Evolutionary conservation across 164 flowering plant species (phyloP).

Genomic region (Houttuynia cordata): DNA sequence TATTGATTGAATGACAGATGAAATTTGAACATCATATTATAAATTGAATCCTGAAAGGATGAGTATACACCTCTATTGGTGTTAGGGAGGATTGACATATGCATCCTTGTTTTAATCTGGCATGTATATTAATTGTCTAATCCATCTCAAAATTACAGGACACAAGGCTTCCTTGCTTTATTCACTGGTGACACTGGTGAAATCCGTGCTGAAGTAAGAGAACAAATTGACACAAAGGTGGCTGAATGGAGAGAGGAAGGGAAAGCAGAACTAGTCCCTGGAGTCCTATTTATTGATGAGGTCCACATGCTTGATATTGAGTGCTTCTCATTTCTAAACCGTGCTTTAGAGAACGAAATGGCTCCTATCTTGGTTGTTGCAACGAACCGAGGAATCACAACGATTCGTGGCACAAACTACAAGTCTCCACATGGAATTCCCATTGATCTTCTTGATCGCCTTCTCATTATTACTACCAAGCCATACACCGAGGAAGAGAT

Average conservation of each 20-base stretch:
- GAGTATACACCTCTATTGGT: no score
- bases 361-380: slow-evolving; percentile 89
- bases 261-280: slow-evolving; percentile 95
- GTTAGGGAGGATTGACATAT: no score
- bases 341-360: slow-evolving; percentile 94
- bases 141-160: slow-evolving; percentile 28
- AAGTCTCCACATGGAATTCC: slow-evolving; percentile 98
- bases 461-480: slow-evolving; percentile 79
- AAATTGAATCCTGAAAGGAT: no score
- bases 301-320: slow-evolving; percentile 98
- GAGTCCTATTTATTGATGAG: slow-evolving; percentile 96
- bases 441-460: slow-evolving; percentile 75
- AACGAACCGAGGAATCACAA: slow-evolving; percentile 82
- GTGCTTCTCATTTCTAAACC: slow-evolving; percentile 91
- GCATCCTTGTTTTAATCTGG: neutral
- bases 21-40: no score
- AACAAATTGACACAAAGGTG: slow-evolving; percentile 89
- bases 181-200: slow-evolving; percentile 96
- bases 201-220: slow-evolving; percentile 87
- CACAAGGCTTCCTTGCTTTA: slow-evolving; percentile 88
- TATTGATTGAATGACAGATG: no score
- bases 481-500: slow-evolving; percentile 82
- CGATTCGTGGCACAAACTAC: slow-evolving; percentile 69
- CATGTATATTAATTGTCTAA: neutral
- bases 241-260: slow-evolving; percentile 99